Evolutionary conservation across 306 rosid species (phyloP).

Genomic region (Aeschynomene evenia): DNA sequence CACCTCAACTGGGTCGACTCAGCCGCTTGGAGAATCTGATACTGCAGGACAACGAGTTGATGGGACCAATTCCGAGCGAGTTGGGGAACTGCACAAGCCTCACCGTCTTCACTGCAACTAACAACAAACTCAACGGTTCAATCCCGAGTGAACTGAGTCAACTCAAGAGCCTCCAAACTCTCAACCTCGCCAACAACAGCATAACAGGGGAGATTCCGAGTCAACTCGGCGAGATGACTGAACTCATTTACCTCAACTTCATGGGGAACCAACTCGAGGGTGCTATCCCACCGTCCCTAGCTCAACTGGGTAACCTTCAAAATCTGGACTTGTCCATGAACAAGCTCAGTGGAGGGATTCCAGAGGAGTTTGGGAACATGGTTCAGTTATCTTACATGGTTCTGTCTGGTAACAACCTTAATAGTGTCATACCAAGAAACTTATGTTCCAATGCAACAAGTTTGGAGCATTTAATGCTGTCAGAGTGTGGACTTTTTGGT

Average conservation of each 20-base stretch:
- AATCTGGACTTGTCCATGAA: constrained; percentile 78
- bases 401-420: constrained; percentile 69
- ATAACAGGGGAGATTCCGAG: constrained; percentile 71
- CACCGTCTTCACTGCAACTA: constrained; percentile 60
- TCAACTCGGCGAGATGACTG: constrained; percentile 61
- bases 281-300: constrained; percentile 54
- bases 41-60: constrained; percentile 64
- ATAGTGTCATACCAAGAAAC: constrained; percentile 59
- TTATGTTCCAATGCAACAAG: constrained; percentile 74
- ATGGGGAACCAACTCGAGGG: constrained; percentile 76
- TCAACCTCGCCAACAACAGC: constrained; percentile 69
- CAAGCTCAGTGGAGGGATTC: constrained; percentile 67
- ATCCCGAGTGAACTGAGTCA: constrained; percentile 62
- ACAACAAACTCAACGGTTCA: constrained; percentile 64
- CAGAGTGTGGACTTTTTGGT: constrained; percentile 57
- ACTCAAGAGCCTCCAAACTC: constrained; percentile 54
- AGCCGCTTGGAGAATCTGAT: constrained; percentile 46
- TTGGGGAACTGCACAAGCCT: constrained; percentile 82
- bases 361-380: constrained; percentile 72
- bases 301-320: constrained; percentile 63
- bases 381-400: constrained; percentile 56
- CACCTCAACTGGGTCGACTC: constrained; percentile 65
- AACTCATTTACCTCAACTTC: constrained; percentile 67
- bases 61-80: constrained; percentile 75
- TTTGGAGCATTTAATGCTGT: constrained; percentile 62